phyloP scores from a whole-genome alignment of 805 yeast genomes.

The Starmerella vaccinii region DNA sequence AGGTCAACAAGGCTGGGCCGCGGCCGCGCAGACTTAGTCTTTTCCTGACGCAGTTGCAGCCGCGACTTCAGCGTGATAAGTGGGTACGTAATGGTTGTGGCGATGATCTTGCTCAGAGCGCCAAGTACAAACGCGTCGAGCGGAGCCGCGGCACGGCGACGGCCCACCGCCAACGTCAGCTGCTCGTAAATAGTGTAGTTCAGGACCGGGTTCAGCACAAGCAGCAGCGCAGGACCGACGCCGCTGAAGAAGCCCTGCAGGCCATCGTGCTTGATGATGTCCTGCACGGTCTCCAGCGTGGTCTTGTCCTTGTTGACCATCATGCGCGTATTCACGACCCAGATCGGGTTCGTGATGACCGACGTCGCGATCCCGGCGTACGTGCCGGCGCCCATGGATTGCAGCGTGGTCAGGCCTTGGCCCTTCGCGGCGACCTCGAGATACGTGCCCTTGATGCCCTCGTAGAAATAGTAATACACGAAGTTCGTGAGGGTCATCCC shows the following conservation, averaged over 20 bases:
- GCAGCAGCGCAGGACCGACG: slow-evolving; percentile 72
- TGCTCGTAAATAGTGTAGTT: slow-evolving; percentile 91
- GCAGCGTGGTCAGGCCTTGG: slow-evolving; percentile 40
- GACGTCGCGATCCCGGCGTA: slow-evolving; percentile 82
- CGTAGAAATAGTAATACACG: slow-evolving; percentile 84
- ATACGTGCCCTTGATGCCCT: slow-evolving; percentile 40
- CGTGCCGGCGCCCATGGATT: slow-evolving; percentile 68
- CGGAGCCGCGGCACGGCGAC: slow-evolving; percentile 48
- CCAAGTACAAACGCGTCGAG: slow-evolving; percentile 76
- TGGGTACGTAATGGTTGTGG: slow-evolving; percentile 86
- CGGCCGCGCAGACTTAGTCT: slow-evolving; percentile 10
- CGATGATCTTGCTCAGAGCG: slow-evolving; percentile 77
- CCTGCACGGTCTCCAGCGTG: slow-evolving; percentile 47
- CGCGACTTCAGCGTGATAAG: slow-evolving; percentile 79
- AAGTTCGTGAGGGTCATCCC: slow-evolving; percentile 83
- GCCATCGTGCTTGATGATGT: slow-evolving; percentile 65
- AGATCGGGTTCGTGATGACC: slow-evolving; percentile 75
- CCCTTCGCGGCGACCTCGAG: slow-evolving; percentile 28
- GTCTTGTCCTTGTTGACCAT: slow-evolving; percentile 45
- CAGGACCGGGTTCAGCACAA: slow-evolving; percentile 80
- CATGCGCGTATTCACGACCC: slow-evolving; percentile 91
- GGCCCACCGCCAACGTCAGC: slow-evolving; percentile 54
- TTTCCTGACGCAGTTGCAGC: slow-evolving; percentile 49
- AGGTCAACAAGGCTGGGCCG: slow-evolving; percentile 55
- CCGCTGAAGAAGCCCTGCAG: slow-evolving; percentile 67